Percentiles rank a stretch among this genome's conserved stretches.
Evolutionary conservation across 2,329 filamentous ascomycete genomes (phyloP).

Genomic region (Aspergillus eucalypticola): DNA sequence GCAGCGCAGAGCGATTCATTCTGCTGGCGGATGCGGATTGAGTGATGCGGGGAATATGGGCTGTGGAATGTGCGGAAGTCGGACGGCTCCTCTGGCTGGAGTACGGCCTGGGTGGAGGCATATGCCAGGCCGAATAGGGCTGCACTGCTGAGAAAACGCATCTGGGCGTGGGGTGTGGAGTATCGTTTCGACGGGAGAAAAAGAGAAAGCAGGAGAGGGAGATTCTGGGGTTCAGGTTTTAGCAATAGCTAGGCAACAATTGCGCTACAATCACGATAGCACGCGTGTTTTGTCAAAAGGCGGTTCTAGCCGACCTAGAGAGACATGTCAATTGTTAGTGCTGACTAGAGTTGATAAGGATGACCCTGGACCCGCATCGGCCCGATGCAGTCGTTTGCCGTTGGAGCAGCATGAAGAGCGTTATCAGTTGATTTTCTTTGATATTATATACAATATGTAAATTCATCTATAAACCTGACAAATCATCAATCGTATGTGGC

Average conservation of each 20-base stretch:
- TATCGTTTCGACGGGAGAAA: neutral
- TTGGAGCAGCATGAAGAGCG: neutral
- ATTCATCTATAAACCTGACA: neutral
- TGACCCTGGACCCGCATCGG: neutral
- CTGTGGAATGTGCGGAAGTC: conserved; percentile 8
- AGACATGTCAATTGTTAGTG: no score
- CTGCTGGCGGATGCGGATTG: conserved; percentile 29
- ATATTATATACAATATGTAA: neutral
- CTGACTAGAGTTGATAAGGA: neutral
- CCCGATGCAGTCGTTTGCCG: neutral
- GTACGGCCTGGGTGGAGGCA: neutral
- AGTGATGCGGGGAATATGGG: conserved; percentile 14
- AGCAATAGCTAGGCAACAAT: no score
- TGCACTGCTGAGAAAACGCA: neutral
- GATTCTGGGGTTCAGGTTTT: no score
- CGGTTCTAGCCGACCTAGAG: no score
- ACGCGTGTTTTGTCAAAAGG: no score
- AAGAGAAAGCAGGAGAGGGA: neutral
- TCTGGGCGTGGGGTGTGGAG: neutral
- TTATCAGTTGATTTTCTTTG: neutral
- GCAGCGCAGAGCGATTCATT: conserved; percentile 28
- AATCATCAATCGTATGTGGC: neutral
- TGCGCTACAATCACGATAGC: no score
- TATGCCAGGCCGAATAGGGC: neutral
- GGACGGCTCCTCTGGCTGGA: neutral